Base-by-base conservation (phyloP, 176 grass and related monocot species). In the Typha latifolia region DNA sequence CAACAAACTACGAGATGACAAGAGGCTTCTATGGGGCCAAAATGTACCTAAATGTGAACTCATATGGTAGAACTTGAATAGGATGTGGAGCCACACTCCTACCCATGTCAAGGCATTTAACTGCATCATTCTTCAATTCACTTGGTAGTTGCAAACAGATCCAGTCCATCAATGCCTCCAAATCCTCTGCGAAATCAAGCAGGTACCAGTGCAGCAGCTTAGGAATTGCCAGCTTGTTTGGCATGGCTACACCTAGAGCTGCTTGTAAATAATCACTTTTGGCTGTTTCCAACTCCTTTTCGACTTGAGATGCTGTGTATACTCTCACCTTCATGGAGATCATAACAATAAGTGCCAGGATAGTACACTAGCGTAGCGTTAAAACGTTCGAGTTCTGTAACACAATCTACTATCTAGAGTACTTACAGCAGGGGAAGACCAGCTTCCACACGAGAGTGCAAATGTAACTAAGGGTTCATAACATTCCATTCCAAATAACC, bases 81-180 rank as follows among this genome's bases (percentile, higher is more conserved):
- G 53, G 37, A 6, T 57, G 16, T 57, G 52, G 12, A 20, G 12
- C 52, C 52, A 57, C 16, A 57, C 16, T 56, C 14, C n/a, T 57
- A 57, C 74, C 68, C 4, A 72, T 80, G 48, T 93, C 81, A 0
- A 93, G 51, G 73, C 59, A 59, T 12, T 70, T 70, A 72, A 99
- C 43, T 56, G 89, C 89, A 23, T 3, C 18, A 34, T 68, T 76
- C 24, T 59, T 87, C 64, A 84, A 13, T 72, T 79, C 73, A 22
- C 49, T 12, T 3, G 86, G 94, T 27, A 99, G 76, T 73, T 93
- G 94, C 73, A 99, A 72, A 76, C 85, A 99, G 3, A 99, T 83
- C 94, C 94, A 99, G 64, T 93, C 94, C 85, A 99, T 90, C 69
- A 99, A 82, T 26, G 94, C 87, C 47, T 87, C 86, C 69, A 93